A percentile compares a stretch with the other conserved stretches of the same genome.
Conservation (phyloP, 2,329 filamentous ascomycete species). For the Aspergillus tanneri region DNA sequence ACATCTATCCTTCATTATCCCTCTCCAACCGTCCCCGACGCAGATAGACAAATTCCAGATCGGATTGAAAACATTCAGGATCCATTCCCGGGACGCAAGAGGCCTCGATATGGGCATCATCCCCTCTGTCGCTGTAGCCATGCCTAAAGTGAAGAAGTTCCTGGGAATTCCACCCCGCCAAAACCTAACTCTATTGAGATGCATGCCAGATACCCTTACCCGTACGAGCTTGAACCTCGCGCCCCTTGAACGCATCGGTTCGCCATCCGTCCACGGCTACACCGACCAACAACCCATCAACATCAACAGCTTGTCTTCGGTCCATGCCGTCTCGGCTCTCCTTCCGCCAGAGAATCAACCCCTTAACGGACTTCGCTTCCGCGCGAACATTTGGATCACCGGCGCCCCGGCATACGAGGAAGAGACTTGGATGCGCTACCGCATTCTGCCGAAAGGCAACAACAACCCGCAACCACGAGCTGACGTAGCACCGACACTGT, state of each 20-base stretch:
- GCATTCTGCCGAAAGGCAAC: conserved; percentile 12
- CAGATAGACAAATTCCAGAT: not conserved
- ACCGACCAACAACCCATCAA: conserved; percentile 26
- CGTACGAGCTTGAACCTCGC: conserved; percentile 23
- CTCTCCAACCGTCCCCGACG: not conserved
- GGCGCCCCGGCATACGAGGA: conserved; percentile 21
- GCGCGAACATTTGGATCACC: conserved; percentile 23
- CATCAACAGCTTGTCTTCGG: conserved; percentile 23
- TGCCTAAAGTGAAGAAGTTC: conserved; percentile 1
- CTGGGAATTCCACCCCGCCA: not conserved
- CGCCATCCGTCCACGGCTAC: conserved; percentile 23
- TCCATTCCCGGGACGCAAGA: not conserved
- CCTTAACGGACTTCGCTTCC: conserved; percentile 22
- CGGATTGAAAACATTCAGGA: not conserved
- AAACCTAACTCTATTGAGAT: not conserved
- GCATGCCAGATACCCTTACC: conserved; percentile 19
- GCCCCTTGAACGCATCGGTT: conserved; percentile 21
- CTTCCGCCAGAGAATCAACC: conserved; percentile 23
- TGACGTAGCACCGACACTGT: conserved; percentile 13
- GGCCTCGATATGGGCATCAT: conserved; percentile 2
- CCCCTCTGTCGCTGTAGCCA: not conserved
- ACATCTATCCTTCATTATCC: not conserved
- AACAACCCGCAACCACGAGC: conserved; percentile 6
- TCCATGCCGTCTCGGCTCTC: conserved; percentile 21
- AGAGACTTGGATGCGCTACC: conserved; percentile 23